A percentile compares a stretch with the other conserved stretches of the same genome.
These are phyloP conservation scores for Fraxinus albicans DNA, from an alignment of 305 asterid genomes.

Conservation along the genomic window DNA sequence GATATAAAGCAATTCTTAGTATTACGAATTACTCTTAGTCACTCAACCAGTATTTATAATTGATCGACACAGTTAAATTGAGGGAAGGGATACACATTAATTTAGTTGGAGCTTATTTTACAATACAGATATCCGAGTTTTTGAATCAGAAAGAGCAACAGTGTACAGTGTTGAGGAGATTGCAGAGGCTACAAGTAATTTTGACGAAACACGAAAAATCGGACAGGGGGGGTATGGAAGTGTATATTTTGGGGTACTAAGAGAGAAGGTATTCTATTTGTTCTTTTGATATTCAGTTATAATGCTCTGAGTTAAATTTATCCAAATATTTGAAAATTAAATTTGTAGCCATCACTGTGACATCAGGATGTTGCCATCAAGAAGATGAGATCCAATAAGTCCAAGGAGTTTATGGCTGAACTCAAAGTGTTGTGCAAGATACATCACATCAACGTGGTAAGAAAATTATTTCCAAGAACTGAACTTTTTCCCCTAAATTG, in stretches of 20 bases:
- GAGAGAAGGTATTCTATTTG: slow-evolving; percentile 47
- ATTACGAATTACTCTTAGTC: neutral
- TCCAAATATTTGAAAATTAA: neutral
- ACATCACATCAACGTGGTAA: slow-evolving; percentile 90
- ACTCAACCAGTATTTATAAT: neutral
- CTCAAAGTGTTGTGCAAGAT: slow-evolving; percentile 80
- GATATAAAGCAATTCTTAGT: neutral
- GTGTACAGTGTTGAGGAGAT: slow-evolving; percentile 65
- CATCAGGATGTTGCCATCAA: slow-evolving; percentile 81
- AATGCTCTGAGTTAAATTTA: neutral
- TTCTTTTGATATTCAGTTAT: neutral
- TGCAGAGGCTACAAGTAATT: slow-evolving; percentile 66
- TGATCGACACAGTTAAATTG: neutral
- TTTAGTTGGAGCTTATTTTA: neutral
- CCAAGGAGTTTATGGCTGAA: slow-evolving; percentile 86
- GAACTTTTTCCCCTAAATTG: neutral
- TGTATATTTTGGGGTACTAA: slow-evolving; percentile 61
- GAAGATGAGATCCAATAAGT: slow-evolving; percentile 86
- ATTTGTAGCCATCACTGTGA: neutral
- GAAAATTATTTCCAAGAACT: slow-evolving; percentile 20
- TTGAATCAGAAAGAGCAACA: slow-evolving; percentile 69
- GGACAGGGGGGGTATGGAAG: slow-evolving; percentile 90
- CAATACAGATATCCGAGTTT: slow-evolving; percentile 47
- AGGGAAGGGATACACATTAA: slow-evolving; percentile 5
- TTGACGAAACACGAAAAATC: slow-evolving; percentile 64